These are phyloP conservation scores for Crithidia expoeki DNA, from an alignment of 208 protist genomes.

Conservation along the genomic window DNA sequence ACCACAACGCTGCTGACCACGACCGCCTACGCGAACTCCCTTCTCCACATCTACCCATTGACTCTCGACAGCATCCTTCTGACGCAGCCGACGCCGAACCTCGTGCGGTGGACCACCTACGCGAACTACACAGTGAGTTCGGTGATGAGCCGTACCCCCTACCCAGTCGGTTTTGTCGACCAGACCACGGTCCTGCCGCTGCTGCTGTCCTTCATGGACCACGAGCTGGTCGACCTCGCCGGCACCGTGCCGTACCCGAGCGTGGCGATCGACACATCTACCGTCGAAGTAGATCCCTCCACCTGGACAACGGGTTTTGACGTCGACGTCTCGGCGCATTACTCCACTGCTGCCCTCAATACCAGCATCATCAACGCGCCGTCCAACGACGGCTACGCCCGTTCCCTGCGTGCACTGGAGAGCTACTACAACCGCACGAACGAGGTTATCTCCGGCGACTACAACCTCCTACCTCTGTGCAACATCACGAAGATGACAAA, in stretches of 20 bases:
- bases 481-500: constrained; percentile 41
- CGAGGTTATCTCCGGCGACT: constrained; percentile 51
- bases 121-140: constrained; percentile 33
- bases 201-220: constrained; percentile 35
- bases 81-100: constrained; percentile 18
- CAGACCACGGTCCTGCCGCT: constrained; percentile 29
- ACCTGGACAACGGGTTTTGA: constrained; percentile 48
- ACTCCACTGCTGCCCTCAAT: background rate
- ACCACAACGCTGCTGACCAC: constrained; percentile 15
- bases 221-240: constrained; percentile 21
- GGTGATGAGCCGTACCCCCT: constrained; percentile 38
- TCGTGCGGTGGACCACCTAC: constrained; percentile 46
- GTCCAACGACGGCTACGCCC: constrained; percentile 20
- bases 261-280: constrained; percentile 19
- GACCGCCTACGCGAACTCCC: constrained; percentile 9
- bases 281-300: constrained; percentile 24
- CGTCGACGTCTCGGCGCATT: constrained; percentile 31
- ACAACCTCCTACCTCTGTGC: constrained; percentile 59
- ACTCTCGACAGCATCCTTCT: constrained; percentile 56
- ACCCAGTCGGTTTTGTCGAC: constrained; percentile 53
- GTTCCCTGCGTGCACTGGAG: constrained; percentile 25
- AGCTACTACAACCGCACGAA: constrained; percentile 71
- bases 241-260: constrained; percentile 33
- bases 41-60: constrained; percentile 46
- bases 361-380: constrained; percentile 17